Evolutionary conservation across 371 early-diverging fungal species (phyloP).

Genomic region (Edhazardia aedis): DNA sequence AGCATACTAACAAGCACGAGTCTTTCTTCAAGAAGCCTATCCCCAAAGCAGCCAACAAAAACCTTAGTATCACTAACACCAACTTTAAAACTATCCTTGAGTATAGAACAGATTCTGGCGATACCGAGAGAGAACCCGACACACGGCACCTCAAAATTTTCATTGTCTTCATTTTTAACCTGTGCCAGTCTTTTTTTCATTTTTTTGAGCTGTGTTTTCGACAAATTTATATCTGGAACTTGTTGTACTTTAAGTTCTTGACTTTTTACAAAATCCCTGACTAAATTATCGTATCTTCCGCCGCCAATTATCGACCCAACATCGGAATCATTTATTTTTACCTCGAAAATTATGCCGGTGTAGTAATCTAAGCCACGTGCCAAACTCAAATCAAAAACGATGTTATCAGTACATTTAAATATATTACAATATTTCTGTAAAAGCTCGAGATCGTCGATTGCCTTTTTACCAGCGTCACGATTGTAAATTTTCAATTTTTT

Average conservation of each 20-base stretch:
- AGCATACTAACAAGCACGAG: conserved; percentile 60
- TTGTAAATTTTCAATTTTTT: conserved; percentile 50
- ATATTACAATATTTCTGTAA: conserved; percentile 63
- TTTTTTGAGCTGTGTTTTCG: too few relatives aligned
- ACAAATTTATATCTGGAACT: too few relatives aligned
- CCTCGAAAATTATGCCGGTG: conserved; percentile 95
- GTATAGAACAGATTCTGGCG: conserved; percentile 71
- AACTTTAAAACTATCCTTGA: conserved; percentile 36
- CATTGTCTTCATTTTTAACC: too few relatives aligned
- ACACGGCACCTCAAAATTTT: conserved; percentile 60
- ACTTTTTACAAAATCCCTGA: conserved; percentile 58
- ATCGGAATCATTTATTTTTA: conserved; percentile 50
- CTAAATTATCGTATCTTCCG: conserved; percentile 90
- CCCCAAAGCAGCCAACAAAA: conserved; percentile 62
- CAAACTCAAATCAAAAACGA: conserved; percentile 73
- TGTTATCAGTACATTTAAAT: conserved; percentile 53
- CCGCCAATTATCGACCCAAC: conserved; percentile 94
- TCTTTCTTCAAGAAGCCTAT: conserved; percentile 68
- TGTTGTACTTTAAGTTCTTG: conserved; percentile 50
- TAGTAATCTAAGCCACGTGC: conserved; percentile 95
- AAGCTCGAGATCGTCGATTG: conserved; percentile 62
- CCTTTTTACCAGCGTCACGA: conserved; percentile 51
- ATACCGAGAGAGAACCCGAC: conserved; percentile 89
- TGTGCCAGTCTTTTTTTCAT: too few relatives aligned
- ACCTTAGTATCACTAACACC: conserved; percentile 53